Base-by-base conservation (phyloP, 768 basidiomycete genomes). In the Kwoniella sp. region DNA sequence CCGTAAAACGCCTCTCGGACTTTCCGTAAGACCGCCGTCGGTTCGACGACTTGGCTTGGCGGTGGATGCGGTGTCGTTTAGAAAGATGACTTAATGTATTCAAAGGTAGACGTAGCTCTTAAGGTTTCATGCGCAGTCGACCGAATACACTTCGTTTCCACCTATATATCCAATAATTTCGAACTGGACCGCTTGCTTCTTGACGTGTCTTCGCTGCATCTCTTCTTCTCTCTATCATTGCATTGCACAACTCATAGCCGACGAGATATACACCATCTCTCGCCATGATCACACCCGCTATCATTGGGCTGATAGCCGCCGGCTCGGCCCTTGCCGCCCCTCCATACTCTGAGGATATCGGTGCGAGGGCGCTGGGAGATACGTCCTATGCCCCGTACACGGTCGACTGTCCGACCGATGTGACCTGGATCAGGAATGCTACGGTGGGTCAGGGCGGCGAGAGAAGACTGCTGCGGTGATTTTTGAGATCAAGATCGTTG, bases 341-440 rank as follows among this genome's bases (percentile, higher is more conserved):
- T 15, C 55, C 55, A 23, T 26, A 34, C 12, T 41, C 53, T 47
- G 25, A 47, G 29, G 55, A 63, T 22, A 25, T 59, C n/a, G 63
- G 47, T 12, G 22, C 38, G 4, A 52, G 63, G 37, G 55, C 34
- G 4, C 28, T 65, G 13, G 26, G 23, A 9, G 63, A 65, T 47
- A 55, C 61, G 56, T 58, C 63, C 0, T 79, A 75, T 64, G 72
- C 72, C n/a, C 77, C 77, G 25, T 77, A 74, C 48, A 52, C 72
- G 20, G 66, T 75, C 20, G 60, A 69, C 17, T 79, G 77, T 61
- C 77, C 77, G 2, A 73, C 58, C 4, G 66, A 56, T 25, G 61
- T 65, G 38, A 75, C 70, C 4, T 79, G 77, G 77, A 67, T 74
- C 29, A 52, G 77, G 50, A 52, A 68, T 23, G 77, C 77, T 7